Conservation (phyloP, 2,329 filamentous ascomycete genomes). For the Byssochlamys sp. region DNA sequence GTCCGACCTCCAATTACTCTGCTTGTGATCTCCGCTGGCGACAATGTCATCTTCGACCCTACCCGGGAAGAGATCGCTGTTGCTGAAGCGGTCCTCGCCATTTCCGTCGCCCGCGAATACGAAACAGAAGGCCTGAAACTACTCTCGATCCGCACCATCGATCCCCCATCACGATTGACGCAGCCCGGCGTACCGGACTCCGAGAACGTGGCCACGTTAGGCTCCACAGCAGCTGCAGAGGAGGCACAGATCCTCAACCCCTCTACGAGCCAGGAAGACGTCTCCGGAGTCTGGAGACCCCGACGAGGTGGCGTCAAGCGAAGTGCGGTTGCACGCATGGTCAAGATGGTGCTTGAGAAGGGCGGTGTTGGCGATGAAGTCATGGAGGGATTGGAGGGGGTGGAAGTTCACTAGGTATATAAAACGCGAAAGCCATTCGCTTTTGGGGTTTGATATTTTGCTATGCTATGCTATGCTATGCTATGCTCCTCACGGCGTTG, state of each 20-base stretch:
- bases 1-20: constrained; percentile 74
- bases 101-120: constrained; percentile 54
- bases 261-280: constrained; percentile 50
- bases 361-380: constrained; percentile 81
- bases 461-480: background rate
- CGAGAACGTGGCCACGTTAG: constrained; percentile 47
- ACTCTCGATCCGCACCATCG: constrained; percentile 61
- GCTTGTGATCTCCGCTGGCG: constrained; percentile 74
- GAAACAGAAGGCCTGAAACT: constrained; percentile 47
- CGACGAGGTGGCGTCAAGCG: constrained; percentile 75
- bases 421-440: too few species aligned
- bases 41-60: constrained; percentile 90
- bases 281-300: constrained; percentile 70
- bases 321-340: constrained; percentile 60
- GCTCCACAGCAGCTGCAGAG: constrained; percentile 28
- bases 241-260: constrained; percentile 35
- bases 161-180: constrained; percentile 64
- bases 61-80: constrained; percentile 84
- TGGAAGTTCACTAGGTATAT: constrained; percentile 48
- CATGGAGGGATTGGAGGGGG: constrained; percentile 63
- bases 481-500: too few species aligned
- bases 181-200: constrained; percentile 60
- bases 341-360: constrained; percentile 64
- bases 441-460: background rate
- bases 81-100: constrained; percentile 76